These are phyloP conservation scores for Mortierella sp. DNA, from an alignment of 371 early-diverging fungal genomes.

Conservation along the genomic window DNA sequence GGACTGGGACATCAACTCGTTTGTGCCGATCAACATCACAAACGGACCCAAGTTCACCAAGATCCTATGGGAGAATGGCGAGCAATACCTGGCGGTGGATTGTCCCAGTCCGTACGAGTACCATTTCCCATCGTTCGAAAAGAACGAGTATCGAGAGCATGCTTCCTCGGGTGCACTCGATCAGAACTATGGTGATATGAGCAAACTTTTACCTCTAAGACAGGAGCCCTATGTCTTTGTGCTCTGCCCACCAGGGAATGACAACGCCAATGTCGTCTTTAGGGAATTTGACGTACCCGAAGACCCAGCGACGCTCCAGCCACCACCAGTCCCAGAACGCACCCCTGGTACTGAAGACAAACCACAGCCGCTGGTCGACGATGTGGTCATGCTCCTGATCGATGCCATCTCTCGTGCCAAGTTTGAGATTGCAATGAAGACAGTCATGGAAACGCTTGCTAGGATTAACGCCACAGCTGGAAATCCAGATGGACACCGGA, in stretches of 20 bases:
- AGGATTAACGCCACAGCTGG: constrained; percentile 18
- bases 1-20: constrained; percentile 44
- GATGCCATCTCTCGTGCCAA: constrained; percentile 52
- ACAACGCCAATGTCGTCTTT: constrained; percentile 46
- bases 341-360: constrained; percentile 22
- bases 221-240: constrained; percentile 46
- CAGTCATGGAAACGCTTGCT: constrained; percentile 25
- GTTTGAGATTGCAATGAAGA: constrained; percentile 35
- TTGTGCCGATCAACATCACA: constrained; percentile 36
- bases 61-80: constrained; percentile 36
- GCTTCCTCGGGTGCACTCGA: constrained; percentile 1
- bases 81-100: constrained; percentile 28
- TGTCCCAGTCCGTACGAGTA: constrained; percentile 34
- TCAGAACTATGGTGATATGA: neutral
- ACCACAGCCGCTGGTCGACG: constrained; percentile 46
- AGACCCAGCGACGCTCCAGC: neutral
- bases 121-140: constrained; percentile 36
- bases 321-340: constrained; percentile 8
- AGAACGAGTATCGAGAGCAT: constrained; percentile 26
- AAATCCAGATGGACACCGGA: constrained; percentile 20
- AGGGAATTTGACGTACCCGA: constrained; percentile 34
- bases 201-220: constrained; percentile 26
- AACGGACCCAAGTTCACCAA: constrained; percentile 31
- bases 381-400: constrained; percentile 49
- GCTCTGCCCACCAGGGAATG: constrained; percentile 38